Evolutionary conservation across 371 early-diverging fungal genomes (phyloP).

Genomic region (Mucor sp.): DNA sequence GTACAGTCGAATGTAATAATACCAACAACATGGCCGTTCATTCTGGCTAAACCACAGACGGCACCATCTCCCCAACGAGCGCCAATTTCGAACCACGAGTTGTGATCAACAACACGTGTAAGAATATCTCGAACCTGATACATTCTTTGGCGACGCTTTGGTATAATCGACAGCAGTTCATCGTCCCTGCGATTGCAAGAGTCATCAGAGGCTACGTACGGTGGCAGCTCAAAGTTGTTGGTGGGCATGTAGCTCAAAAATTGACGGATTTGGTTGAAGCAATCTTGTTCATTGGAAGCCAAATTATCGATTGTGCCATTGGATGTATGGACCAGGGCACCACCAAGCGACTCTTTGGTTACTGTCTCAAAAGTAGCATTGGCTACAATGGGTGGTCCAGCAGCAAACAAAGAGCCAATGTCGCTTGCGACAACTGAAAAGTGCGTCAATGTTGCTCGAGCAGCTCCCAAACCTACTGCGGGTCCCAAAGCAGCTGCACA

Average conservation of each 20-base stretch:
- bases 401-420: slow-evolving; percentile 46
- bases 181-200: slow-evolving; percentile 34
- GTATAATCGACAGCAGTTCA: slow-evolving; percentile 37
- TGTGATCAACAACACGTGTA: slow-evolving; percentile 32
- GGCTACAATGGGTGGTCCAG: slow-evolving; percentile 48
- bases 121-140: slow-evolving; percentile 46
- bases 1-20: slow-evolving; percentile 45
- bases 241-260: slow-evolving; percentile 45
- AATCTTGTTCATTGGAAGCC: slow-evolving; percentile 38
- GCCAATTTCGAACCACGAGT: slow-evolving; percentile 51
- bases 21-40: slow-evolving; percentile 45
- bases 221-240: slow-evolving; percentile 31
- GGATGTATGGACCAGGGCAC: slow-evolving; percentile 37
- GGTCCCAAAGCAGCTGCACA: slow-evolving; percentile 45
- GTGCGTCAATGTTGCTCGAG: slow-evolving; percentile 46
- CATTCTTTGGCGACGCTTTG: slow-evolving; percentile 41
- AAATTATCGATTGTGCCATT: slow-evolving; percentile 50
- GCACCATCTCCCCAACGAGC: slow-evolving; percentile 52
- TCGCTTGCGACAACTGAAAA: slow-evolving; percentile 39
- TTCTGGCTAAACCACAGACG: slow-evolving; percentile 42
- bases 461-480: slow-evolving; percentile 48
- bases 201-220: slow-evolving; percentile 20
- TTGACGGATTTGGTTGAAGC: slow-evolving; percentile 40
- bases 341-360: slow-evolving; percentile 42
- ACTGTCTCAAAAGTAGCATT: slow-evolving; percentile 48